Evolutionary conservation across 768 basidiomycete genomes (phyloP), one percentile per base, ranked within the genome.

Genomic region (Suillus discolor): DNA sequence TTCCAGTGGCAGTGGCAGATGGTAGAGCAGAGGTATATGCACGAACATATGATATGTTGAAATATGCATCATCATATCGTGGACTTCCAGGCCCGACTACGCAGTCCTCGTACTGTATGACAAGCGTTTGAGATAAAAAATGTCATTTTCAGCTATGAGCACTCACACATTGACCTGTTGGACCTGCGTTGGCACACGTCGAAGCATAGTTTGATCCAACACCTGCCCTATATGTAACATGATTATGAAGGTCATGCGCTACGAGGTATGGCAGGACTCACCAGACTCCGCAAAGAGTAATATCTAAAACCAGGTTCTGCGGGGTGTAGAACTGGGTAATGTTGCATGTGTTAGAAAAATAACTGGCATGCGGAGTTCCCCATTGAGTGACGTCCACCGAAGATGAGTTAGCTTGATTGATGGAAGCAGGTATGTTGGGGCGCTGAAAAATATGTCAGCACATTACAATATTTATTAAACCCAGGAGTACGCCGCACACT

Each of bases 1-100:
- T 34, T 53, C 18, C 6, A 60, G 39, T 34, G 16, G 25, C 5
- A 12, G 75, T 69, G 13, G 71, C 8, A 23, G 65, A 45, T 2
- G 71, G 66, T 11, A 18, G 55, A 34, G 49, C 63, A 4, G 16
- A 82, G 16, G 82, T 78, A 72, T 89, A 91, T 13, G 87, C 85
- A 20, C 87, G 86, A 38, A 93, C 76, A 67, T 87, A 87, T 62
- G 82, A 80, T 71, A 92, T 80, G 74, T 91, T 89, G 69, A 91
- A 93, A 75, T 85, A 89, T 1, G 87, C 87, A 16, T 81, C 68
- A 74, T 85, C 85, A 74, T 82, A 88, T 62, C 81, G 81, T n/a
- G 82, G 83, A 63, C 82, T 80, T 16, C 85, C 85, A 9, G 83
- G 75, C 15, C 86, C 85, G 6, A 84, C 80, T 28, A 89, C 87